Percentiles rank a stretch among this genome's conserved stretches.
These are phyloP conservation scores for Eleusine indica DNA, from an alignment of 176 grass and related monocot species.

Conservation along the genomic window DNA sequence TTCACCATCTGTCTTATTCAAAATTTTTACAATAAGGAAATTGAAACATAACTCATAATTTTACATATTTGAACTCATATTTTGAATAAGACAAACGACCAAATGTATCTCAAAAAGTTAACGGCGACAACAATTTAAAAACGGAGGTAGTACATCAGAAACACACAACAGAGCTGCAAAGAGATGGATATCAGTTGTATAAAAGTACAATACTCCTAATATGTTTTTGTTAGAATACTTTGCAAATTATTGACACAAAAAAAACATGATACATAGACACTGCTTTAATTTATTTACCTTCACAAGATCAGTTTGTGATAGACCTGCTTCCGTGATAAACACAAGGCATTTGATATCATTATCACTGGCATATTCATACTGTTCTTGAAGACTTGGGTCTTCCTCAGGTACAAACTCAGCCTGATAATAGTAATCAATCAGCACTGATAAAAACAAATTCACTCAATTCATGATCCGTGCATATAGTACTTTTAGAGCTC, in stretches of 20 bases:
- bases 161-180: constrained; percentile 15
- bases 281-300: constrained; percentile 63
- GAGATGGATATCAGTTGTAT: constrained; percentile 1
- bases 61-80: too few relatives aligned
- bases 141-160: neutral
- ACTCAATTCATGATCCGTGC: neutral
- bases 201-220: neutral
- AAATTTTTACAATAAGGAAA: too few relatives aligned
- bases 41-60: too few relatives aligned
- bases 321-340: constrained; percentile 88
- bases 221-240: constrained; percentile 7
- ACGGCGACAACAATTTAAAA: too few relatives aligned
- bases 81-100: too few relatives aligned
- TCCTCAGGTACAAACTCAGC: constrained; percentile 84
- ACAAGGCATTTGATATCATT: constrained; percentile 88
- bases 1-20: too few relatives aligned
- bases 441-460: constrained; percentile 3
- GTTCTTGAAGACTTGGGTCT: constrained; percentile 97
- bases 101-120: too few relatives aligned
- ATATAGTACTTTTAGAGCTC: constrained; percentile 5
- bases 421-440: constrained; percentile 53
- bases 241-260: constrained; percentile 17
- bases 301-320: constrained; percentile 74
- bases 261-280: constrained; percentile 16
- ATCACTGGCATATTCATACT: constrained; percentile 96